Base-by-base conservation (phyloP, 2,329 filamentous ascomycete genomes). In the Hypoxylon rubiginosum region DNA sequence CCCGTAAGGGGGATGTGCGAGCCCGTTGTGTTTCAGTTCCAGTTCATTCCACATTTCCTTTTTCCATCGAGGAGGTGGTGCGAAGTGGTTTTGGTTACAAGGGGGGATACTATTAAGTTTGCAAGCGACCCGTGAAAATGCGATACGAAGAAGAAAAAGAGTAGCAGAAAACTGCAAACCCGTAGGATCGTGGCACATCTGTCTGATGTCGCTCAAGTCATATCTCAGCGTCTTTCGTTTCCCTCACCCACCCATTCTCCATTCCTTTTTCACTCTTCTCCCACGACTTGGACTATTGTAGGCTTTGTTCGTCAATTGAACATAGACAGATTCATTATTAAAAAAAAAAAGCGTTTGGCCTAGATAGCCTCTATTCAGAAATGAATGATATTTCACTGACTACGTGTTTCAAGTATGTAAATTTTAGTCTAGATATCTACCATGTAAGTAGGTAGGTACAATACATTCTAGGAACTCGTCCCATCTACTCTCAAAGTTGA, bases 11-110 rank as follows among this genome's bases (percentile, higher is more conserved):
- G 49, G n/a, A 43, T 39, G 48, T 51, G 52, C 21, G 36, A 54
- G 36, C 46, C 54, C 55, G 41, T 62, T 50, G 24, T 65, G 39
- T 66, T 64, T 65, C 49, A 26, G 62, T 64, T 65, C 66, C 57
- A 64, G 49, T 60, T 62, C 58, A 63, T 59, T 63, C 65, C 60
- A 58, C 58, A 24, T 68, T 70, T 59, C 49, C 59, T 64, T 64
- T 26, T 68, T 51, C 32, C 34, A 51, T 52, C 10, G 53, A 69
- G 59, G 59, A 53, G 53, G 66, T 57, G 66, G 58, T 59, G 17
- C 56, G 66, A 60, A 64, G 46, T 66, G 50, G 53, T 53, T 17
- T 64, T 61, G 49, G 54, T 7, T 46, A 39, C 43, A 45, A 39
- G 24, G 57, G 53, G 54, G 45, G 50, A 53, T 66, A 36, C 53